Evolutionary conservation across 2,329 filamentous ascomycete species (phyloP), one percentile per base, ranked within the genome.

Genomic region (Penicillium corylophilum): DNA sequence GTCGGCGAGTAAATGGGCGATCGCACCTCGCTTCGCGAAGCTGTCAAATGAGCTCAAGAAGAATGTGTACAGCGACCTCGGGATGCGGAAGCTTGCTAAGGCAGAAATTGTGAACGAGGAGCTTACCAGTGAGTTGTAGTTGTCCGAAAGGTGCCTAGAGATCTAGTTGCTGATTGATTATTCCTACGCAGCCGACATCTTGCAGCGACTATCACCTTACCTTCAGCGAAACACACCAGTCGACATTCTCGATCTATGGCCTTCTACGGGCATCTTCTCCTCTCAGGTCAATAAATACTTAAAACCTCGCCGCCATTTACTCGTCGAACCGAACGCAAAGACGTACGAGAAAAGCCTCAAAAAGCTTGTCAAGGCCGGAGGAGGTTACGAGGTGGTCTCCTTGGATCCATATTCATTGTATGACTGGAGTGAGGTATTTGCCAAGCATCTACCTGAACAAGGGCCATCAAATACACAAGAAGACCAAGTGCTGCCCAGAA

Each of bases 241-340:
- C 72, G 91, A 95, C 63, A 80, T 97, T 40, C 77, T 99, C 62
- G 93, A 97, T 66, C 76, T 96, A 50, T 90, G 92, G 68, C 93
- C 93, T 0, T 91, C 91, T 13, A 75, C 76, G 1, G 90, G 91
- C 8, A 48, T 95, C 2, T 94, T 88, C 83, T 95, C 92, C 29
- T 77, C 77, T 24, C 89, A 87, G 63, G 76, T 97, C 1, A 85
- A 96, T 66, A 79, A 89, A 0, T 74, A 81, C 41, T 77, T 99
- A 7, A 75, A 90, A 63, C 93, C 93, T 4, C 85, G 90, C 51
- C 85, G 83, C 5, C 94, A 99, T 74, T 75, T 96, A 40, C 77
- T 99, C 38, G 79, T 96, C 71, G 92, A 97, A 64, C 84, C 86
- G 2, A 82, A 89, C 29, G 69, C 72, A 2, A 71, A 77, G 0